Percentiles rank a stretch among this genome's conserved stretches.
phyloP scores from a whole-genome alignment of 2,329 filamentous ascomycete genomes.

The Xylariaceae sp. region DNA sequence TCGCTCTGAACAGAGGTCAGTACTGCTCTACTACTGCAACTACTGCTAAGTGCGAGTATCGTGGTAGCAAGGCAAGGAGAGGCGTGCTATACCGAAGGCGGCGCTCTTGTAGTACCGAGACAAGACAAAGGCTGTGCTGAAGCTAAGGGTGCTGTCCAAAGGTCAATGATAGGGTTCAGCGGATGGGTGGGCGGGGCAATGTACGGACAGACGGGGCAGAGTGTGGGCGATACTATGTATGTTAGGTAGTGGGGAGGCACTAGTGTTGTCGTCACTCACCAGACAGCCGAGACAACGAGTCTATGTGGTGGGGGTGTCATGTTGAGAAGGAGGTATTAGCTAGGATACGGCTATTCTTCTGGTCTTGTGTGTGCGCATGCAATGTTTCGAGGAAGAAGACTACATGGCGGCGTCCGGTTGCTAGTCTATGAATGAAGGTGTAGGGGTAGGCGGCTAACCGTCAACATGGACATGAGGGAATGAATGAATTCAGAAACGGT shows the following conservation, averaged over 20 bases:
- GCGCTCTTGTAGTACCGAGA: slow-evolving; percentile 40
- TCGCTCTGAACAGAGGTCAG: slow-evolving; percentile 28
- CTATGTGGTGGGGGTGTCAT: slow-evolving; percentile 18
- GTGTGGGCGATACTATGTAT: too few species aligned
- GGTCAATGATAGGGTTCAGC: slow-evolving; percentile 6
- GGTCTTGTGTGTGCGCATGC: not conserved
- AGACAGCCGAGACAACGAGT: slow-evolving; percentile 15
- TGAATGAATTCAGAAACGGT: too few species aligned
- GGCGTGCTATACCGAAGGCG: slow-evolving; percentile 39
- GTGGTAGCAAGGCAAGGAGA: not conserved
- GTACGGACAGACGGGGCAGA: too few species aligned
- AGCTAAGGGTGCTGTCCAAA: slow-evolving; percentile 23
- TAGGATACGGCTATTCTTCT: not conserved
- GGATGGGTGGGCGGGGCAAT: not conserved
- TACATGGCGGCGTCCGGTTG: not conserved
- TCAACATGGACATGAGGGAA: too few species aligned
- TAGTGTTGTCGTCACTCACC: slow-evolving; percentile 13
- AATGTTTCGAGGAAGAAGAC: not conserved
- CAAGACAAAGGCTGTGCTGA: slow-evolving; percentile 33
- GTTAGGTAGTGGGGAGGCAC: not conserved
- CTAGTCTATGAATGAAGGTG: too few species aligned
- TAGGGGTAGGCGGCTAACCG: too few species aligned
- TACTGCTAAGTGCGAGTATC: not conserved
- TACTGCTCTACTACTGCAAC: too few species aligned
- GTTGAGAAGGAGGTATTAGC: not conserved